A percentile compares a stretch with the other conserved stretches of the same genome.
These are phyloP conservation scores for Daphne laureola DNA, from an alignment of 441 rosid genomes.

Conservation along the genomic window DNA sequence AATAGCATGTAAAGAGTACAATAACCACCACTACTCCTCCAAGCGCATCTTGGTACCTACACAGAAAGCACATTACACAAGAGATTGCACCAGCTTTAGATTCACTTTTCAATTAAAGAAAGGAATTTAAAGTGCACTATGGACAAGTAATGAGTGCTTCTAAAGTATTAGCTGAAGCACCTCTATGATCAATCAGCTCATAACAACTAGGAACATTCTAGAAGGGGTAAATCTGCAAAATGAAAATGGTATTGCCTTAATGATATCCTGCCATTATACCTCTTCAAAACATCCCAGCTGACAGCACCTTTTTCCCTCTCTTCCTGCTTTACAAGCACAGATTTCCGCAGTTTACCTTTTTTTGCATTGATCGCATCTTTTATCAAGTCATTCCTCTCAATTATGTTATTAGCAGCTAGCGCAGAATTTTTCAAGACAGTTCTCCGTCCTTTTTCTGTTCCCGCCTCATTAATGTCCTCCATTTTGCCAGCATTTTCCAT, in stretches of 20 bases:
- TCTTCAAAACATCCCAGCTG: constrained; percentile 85
- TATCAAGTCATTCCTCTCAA: constrained; percentile 21
- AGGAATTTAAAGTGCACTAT: too few relatives aligned
- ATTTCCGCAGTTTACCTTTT: constrained; percentile 55
- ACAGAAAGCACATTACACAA: constrained; percentile 11
- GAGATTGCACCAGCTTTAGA: background rate
- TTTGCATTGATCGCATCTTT: constrained; percentile 27
- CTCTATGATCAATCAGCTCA: too few relatives aligned
- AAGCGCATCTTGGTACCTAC: constrained; percentile 79
- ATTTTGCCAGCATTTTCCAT: constrained; percentile 98
- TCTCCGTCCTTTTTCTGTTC: constrained; percentile 21
- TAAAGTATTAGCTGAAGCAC: too few relatives aligned
- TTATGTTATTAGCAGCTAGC: constrained; percentile 23
- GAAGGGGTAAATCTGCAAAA: too few relatives aligned
- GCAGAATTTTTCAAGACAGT: constrained; percentile 23
- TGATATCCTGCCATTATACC: constrained; percentile 29
- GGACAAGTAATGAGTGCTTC: too few relatives aligned
- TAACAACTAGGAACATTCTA: too few relatives aligned
- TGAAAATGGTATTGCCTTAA: too few relatives aligned
- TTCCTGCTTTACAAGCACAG: constrained; percentile 85
- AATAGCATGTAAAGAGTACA: constrained; percentile 61
- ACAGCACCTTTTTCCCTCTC: constrained; percentile 86
- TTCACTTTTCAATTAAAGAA: too few relatives aligned
- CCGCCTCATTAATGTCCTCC: constrained; percentile 38
- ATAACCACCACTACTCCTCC: constrained; percentile 83